Evolutionary conservation across 208 protist species (phyloP).

Genomic region (Crithidia sp.): DNA sequence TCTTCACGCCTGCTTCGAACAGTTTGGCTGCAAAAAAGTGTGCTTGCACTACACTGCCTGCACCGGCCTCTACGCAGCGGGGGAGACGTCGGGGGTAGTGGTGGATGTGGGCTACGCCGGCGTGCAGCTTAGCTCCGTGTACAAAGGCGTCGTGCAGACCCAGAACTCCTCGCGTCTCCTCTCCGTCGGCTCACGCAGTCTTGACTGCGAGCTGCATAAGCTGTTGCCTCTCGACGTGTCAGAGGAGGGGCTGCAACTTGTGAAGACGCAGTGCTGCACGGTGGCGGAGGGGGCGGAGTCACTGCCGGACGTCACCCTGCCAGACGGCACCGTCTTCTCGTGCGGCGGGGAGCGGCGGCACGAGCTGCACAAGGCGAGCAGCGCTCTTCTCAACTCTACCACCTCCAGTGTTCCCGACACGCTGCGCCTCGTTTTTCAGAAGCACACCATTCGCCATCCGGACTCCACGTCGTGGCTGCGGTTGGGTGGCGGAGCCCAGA

Average conservation of each 20-base stretch:
- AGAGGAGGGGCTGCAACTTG: slow-evolving; percentile 20
- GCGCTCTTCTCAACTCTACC: slow-evolving; percentile 35
- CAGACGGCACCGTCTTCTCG: slow-evolving; percentile 42
- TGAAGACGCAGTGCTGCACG: slow-evolving; percentile 29
- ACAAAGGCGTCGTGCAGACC: slow-evolving; percentile 40
- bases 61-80: slow-evolving; percentile 66
- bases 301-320: slow-evolving; percentile 43
- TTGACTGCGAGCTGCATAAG: slow-evolving; percentile 47
- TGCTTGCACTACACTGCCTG: slow-evolving; percentile 56
- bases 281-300: slow-evolving; percentile 19
- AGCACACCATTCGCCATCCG: slow-evolving; percentile 21
- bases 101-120: slow-evolving; percentile 76
- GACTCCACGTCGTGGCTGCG: slow-evolving; percentile 45
- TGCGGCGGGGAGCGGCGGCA: slow-evolving; percentile 1
- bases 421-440: slow-evolving; percentile 36
- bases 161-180: slow-evolving; percentile 29
- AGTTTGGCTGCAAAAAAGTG: slow-evolving; percentile 55
- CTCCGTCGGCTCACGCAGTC: slow-evolving; percentile 40
- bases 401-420: slow-evolving; percentile 36
- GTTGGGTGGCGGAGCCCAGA: slow-evolving; percentile 39
- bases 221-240: slow-evolving; percentile 17
- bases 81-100: slow-evolving; percentile 66
- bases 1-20: slow-evolving; percentile 70
- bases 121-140: slow-evolving; percentile 63
- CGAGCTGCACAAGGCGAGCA: slow-evolving; percentile 21